Evolutionary conservation across 116 monocot species (phyloP), one percentile per base, ranked within the genome.

Genomic region (Dioscorea cayenensis): DNA sequence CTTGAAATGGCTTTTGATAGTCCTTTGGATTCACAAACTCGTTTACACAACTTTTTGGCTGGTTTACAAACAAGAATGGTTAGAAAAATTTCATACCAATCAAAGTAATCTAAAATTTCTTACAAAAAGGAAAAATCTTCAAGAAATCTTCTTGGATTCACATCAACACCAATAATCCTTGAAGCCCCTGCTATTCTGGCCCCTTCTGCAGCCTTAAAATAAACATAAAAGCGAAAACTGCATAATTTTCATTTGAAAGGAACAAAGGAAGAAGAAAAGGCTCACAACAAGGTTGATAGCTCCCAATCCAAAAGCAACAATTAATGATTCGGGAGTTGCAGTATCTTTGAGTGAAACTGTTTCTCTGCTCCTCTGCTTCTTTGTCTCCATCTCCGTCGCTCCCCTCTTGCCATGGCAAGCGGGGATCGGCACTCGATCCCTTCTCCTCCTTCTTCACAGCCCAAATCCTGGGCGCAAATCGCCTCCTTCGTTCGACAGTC

Each of bases 91-190:
- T 2, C 2, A 2, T 16, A 55, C 55, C 17, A 55, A 55, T 18
- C 55, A 55, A n/a, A 55, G 17, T 4, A 16, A 55, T n/a, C n/a
- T 55, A 16, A 32, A 32, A 55, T 55, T 55, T 32, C 0, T 36
- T 35, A 6, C 10, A 2, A 65, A 13, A 23, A 62, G 25, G 23
- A 65, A 35, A 59, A 36, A 80, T 76, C 80, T 52, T 60, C 35
- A 67, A 66, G n/a, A 72, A 80, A 76, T 36, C 66, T 71, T 19
- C 37, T 63, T 35, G 66, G 32, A 21, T 76, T 71, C 36, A 80
- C 4, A 64, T 80, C 80, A 60, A 80, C 27, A 21, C 80, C 80
- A 68, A 80, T 80, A 48, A 80, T 80, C 50, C 80, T 80, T 27
- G 80, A 75, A 1, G 80, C 80, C 28, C 75, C 75, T 49, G 80